Evolutionary conservation across 106 monocot genomes (phyloP).

Genomic region (Posidonia australis): DNA sequence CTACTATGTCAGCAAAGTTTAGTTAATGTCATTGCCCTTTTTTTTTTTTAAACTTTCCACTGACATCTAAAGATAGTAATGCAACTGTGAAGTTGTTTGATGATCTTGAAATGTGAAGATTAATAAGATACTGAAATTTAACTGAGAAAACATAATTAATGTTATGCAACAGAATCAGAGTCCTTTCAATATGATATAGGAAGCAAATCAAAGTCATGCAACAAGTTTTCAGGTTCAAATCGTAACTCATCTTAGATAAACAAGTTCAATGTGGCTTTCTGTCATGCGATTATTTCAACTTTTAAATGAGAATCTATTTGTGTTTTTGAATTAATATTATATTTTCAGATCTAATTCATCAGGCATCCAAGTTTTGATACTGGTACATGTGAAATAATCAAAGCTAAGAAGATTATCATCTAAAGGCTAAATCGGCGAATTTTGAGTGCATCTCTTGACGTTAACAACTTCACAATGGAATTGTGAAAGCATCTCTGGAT

Average conservation of each 20-base stretch:
- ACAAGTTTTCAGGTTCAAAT: slow-evolving; percentile 99
- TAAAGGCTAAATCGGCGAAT: slow-evolving; percentile 29
- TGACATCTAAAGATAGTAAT: slow-evolving; percentile 2
- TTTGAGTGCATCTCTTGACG: slow-evolving; percentile 10
- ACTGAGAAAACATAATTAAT: slow-evolving; percentile 68
- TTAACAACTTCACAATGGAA: slow-evolving; percentile 1
- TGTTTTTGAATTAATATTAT: slow-evolving; percentile 9
- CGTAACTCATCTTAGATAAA: slow-evolving; percentile 56
- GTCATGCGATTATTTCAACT: slow-evolving; percentile 6
- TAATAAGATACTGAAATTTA: slow-evolving; percentile 27
- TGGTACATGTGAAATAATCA: slow-evolving; percentile 53
- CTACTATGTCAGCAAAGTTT: too few species aligned
- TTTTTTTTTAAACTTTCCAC: not conserved
- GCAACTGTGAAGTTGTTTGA: not conserved
- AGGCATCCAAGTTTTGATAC: slow-evolving; percentile 50
- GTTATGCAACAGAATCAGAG: slow-evolving; percentile 82
- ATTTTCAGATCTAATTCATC: slow-evolving; percentile 33
- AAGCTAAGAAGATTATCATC: slow-evolving; percentile 43
- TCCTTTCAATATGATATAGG: slow-evolving; percentile 75
- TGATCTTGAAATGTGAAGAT: slow-evolving; percentile 19
- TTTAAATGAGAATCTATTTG: slow-evolving; percentile 3
- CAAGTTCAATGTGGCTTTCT: slow-evolving; percentile 25
- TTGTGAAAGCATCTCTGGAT: not conserved
- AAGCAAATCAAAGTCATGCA: slow-evolving; percentile 99
- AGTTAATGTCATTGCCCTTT: too few species aligned